Evolutionary conservation across 768 basidiomycete genomes (phyloP).

Genomic region (Sistotremastrum suecicum): DNA sequence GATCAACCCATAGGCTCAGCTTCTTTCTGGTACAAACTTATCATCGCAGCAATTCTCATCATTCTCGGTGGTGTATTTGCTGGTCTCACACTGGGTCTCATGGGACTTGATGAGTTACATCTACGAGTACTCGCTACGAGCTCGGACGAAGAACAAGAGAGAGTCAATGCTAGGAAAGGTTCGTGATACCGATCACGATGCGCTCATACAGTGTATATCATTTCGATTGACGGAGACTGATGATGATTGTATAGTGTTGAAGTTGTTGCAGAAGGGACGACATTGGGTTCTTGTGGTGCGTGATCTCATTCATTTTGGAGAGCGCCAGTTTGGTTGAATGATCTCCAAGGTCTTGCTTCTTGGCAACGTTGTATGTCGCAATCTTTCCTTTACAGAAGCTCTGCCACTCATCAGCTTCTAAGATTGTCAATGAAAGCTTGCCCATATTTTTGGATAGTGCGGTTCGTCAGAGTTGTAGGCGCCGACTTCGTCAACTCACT

Average conservation of each 20-base stretch:
- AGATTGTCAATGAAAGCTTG: conserved; percentile 75
- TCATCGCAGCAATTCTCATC: conserved; percentile 55
- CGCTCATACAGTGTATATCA: not conserved
- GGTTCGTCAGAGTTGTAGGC: conserved; percentile 14
- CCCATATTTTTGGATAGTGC: conserved; percentile 74
- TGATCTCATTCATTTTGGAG: conserved; percentile 8
- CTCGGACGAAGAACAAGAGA: conserved; percentile 60
- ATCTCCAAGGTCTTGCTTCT: conserved; percentile 58
- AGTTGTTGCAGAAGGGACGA: conserved; percentile 45
- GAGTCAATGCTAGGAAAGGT: conserved; percentile 60
- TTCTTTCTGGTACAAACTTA: conserved; percentile 63
- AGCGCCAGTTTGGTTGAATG: not conserved
- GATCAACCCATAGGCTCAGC: conserved; percentile 28
- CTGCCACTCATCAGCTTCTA: not conserved
- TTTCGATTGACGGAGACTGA: too few relatives aligned
- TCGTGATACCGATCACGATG: not conserved
- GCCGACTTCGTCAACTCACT: not conserved
- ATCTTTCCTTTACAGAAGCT: not conserved
- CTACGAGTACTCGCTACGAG: conserved; percentile 73
- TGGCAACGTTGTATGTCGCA: conserved; percentile 61
- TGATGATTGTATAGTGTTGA: conserved; percentile 22
- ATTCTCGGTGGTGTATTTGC: conserved; percentile 85
- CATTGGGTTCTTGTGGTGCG: conserved; percentile 91
- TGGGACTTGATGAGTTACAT: conserved; percentile 89
- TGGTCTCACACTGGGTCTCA: conserved; percentile 81